These are phyloP conservation scores for Hydnomerulius pinastri DNA, from an alignment of 768 basidiomycete species.

Conservation along the genomic window DNA sequence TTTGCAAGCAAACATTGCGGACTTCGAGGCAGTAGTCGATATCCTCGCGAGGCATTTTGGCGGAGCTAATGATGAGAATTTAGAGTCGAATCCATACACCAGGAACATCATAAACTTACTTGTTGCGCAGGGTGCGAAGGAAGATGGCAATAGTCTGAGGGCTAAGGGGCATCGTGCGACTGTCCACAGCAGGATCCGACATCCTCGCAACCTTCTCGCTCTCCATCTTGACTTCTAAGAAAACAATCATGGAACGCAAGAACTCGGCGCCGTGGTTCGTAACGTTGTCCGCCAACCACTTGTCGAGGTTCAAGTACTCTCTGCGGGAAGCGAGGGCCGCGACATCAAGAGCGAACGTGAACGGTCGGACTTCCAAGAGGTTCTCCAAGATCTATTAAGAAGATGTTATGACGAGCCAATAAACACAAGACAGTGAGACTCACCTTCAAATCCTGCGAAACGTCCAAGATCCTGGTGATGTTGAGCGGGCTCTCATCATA, in stretches of 20 bases:
- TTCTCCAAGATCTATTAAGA: conserved; percentile 80
- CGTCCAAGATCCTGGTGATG: conserved; percentile 91
- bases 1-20: conserved; percentile 89
- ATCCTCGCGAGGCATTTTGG: conserved; percentile 74
- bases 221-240: conserved; percentile 91
- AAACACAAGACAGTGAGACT: conserved; percentile 20
- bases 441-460: conserved; percentile 93
- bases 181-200: conserved; percentile 77
- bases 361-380: conserved; percentile 87
- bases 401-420: conserved; percentile 3
- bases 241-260: conserved; percentile 82
- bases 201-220: conserved; percentile 77
- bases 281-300: conserved; percentile 93
- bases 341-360: conserved; percentile 89
- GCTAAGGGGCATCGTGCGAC: conserved; percentile 83
- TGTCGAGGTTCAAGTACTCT: conserved; percentile 94
- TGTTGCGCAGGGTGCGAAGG: conserved; percentile 83
- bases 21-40: conserved; percentile 88
- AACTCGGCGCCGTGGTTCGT: conserved; percentile 82
- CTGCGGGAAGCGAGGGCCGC: conserved; percentile 91
- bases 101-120: conserved; percentile 46
- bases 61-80: conserved; percentile 49
- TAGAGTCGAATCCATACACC: not conserved
- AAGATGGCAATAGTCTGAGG: conserved; percentile 91
- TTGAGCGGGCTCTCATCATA: conserved; percentile 92